Percentiles rank a stretch among this genome's conserved stretches.
Evolutionary conservation across 148 eudicot genomes (phyloP).

Genomic region (Hydrangea macrophylla): DNA sequence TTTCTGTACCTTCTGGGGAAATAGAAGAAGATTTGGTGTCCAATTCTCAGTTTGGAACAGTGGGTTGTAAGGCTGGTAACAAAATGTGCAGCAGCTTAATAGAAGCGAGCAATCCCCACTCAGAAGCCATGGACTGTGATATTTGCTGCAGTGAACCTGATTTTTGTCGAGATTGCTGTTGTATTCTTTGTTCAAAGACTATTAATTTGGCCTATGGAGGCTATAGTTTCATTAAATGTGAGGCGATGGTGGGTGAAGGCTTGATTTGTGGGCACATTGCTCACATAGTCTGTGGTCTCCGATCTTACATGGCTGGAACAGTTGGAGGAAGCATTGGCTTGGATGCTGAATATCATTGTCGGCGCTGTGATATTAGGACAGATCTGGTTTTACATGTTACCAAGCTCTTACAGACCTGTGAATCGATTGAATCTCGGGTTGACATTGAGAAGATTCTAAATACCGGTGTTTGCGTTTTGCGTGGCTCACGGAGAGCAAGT

Average conservation of each 20-base stretch:
- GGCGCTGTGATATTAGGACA: conserved; percentile 80
- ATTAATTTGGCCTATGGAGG: conserved; percentile 45
- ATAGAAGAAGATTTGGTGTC: conserved; percentile 30
- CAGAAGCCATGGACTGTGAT: conserved; percentile 55
- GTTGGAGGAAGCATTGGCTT: conserved; percentile 83
- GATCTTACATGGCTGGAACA: conserved; percentile 85
- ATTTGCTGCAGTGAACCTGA: conserved; percentile 73
- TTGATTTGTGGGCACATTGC: conserved; percentile 74
- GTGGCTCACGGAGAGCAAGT: conserved; percentile 54
- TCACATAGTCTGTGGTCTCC: conserved; percentile 74
- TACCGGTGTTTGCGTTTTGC: conserved; percentile 51
- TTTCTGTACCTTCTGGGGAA: conserved; percentile 34
- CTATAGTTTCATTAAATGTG: conserved; percentile 70
- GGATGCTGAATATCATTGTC: conserved; percentile 87
- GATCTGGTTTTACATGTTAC: conserved; percentile 62
- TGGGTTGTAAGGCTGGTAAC: conserved; percentile 76
- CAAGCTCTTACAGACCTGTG: conserved; percentile 50
- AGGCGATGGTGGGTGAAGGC: conserved; percentile 37
- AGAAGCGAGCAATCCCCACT: conserved; percentile 31
- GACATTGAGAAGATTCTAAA: conserved; percentile 51
- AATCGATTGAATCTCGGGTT: conserved; percentile 45
- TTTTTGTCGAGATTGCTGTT: conserved; percentile 85
- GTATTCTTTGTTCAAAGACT: conserved; percentile 67
- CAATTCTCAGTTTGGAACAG: conserved; percentile 29
- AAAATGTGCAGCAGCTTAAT: conserved; percentile 56